phyloP scores from a whole-genome alignment of 176 grass and related monocot genomes.

The Pontederia crassipes region DNA sequence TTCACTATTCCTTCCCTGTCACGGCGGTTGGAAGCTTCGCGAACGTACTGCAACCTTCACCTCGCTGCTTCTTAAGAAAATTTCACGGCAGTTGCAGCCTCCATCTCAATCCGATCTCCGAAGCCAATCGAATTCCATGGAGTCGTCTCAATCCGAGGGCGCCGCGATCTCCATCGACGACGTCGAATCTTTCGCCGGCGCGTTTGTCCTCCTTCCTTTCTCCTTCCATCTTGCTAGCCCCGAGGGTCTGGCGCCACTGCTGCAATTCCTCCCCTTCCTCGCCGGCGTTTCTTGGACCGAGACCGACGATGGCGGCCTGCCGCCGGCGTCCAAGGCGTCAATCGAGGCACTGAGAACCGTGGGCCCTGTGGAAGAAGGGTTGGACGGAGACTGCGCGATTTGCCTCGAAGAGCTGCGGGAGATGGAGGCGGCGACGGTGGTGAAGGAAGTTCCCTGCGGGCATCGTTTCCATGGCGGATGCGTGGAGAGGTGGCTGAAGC shows the following conservation, averaged over 20 bases:
- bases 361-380: conserved; percentile 17
- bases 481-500: conserved; percentile 51
- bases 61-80: too few relatives aligned
- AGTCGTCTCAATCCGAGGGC: not conserved
- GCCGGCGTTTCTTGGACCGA: not conserved
- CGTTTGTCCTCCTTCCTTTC: not conserved
- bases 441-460: conserved; percentile 66
- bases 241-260: not conserved
- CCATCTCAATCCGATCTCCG: too few relatives aligned
- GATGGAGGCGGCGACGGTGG: not conserved
- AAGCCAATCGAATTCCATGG: too few relatives aligned
- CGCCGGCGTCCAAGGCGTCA: conserved; percentile 47
- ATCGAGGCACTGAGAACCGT: conserved; percentile 53
- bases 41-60: too few relatives aligned
- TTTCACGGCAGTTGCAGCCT: too few relatives aligned
- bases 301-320: conserved; percentile 7
- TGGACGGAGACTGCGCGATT: conserved; percentile 28
- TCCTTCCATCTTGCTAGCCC: not conserved
- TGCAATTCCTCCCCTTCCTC: conserved; percentile 2
- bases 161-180: not conserved
- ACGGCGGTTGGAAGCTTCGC: too few relatives aligned
- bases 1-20: too few relatives aligned
- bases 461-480: conserved; percentile 69
- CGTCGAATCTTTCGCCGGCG: not conserved
- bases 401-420: conserved; percentile 43